A percentile compares a stretch with the other conserved stretches of the same genome.
Conservation (phyloP, 2,329 filamentous ascomycete species). For the Berkeleyomyces rouxiae region DNA sequence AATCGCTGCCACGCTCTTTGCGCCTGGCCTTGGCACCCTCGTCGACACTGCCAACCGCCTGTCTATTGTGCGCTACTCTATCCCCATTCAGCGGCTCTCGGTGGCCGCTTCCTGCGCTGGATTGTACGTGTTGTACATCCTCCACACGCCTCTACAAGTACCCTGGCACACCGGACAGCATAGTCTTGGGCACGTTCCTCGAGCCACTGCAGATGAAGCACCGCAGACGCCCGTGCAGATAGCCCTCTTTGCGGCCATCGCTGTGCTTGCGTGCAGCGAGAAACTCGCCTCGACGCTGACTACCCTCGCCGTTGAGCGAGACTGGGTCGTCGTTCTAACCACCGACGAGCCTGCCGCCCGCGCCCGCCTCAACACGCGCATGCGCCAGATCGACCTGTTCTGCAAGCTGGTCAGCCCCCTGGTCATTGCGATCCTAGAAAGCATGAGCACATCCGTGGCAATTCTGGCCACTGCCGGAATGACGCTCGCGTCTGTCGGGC, state of each 20-base stretch:
- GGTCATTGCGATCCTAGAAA: slow-evolving; percentile 35
- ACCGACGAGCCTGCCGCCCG: slow-evolving; percentile 5
- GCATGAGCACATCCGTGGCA: slow-evolving; percentile 29
- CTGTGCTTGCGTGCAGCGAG: slow-evolving; percentile 47
- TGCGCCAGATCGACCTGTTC: slow-evolving; percentile 44
- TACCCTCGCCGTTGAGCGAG: slow-evolving; percentile 50
- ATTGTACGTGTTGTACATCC: slow-evolving; percentile 24
- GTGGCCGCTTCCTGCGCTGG: slow-evolving; percentile 32
- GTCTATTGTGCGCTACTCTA: slow-evolving; percentile 33
- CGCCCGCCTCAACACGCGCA: slow-evolving; percentile 35
- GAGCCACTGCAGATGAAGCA: neutral
- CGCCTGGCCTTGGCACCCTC: slow-evolving; percentile 38
- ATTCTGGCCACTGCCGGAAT: slow-evolving; percentile 33
- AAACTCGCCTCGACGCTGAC: slow-evolving; percentile 51
- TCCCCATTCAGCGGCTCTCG: slow-evolving; percentile 24
- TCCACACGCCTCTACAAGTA: neutral
- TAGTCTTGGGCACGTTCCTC: neutral
- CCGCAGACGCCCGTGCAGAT: slow-evolving; percentile 14
- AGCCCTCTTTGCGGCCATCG: slow-evolving; percentile 21
- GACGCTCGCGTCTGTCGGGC: slow-evolving; percentile 29
- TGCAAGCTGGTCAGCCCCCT: slow-evolving; percentile 43
- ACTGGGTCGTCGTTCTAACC: slow-evolving; percentile 42
- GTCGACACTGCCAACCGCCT: slow-evolving; percentile 41
- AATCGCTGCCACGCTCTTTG: slow-evolving; percentile 38
- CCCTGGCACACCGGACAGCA: neutral